Conservation (phyloP, 495 filamentous ascomycete genomes). For the Hypoxylon rickii region DNA sequence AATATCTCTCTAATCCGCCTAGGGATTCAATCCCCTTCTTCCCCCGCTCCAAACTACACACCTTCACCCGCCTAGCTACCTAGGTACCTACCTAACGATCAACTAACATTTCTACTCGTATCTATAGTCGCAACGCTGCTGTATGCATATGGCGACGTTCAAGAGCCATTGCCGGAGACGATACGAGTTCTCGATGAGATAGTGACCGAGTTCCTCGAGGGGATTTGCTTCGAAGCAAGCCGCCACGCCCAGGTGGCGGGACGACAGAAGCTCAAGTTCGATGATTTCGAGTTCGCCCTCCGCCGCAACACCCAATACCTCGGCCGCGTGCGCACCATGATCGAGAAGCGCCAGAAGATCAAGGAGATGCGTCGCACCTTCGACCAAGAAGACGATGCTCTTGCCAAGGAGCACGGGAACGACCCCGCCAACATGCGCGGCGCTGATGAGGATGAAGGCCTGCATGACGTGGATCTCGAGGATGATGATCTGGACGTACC, state of each 20-base stretch:
- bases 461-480: slow-evolving; percentile 29
- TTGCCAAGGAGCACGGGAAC: slow-evolving; percentile 38
- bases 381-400: slow-evolving; percentile 46
- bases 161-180: slow-evolving; percentile 75
- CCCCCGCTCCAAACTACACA: background rate
- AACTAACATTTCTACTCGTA: background rate
- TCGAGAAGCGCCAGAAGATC: slow-evolving; percentile 79
- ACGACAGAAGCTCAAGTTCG: slow-evolving; percentile 94
- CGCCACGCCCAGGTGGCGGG: slow-evolving; percentile 78
- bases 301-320: slow-evolving; percentile 82
- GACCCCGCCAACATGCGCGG: slow-evolving; percentile 1
- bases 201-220: slow-evolving; percentile 86
- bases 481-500: slow-evolving; percentile 29
- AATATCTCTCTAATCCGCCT: slow-evolving; percentile 28
- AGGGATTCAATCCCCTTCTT: background rate
- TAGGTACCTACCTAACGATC: slow-evolving; percentile 5
- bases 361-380: slow-evolving; percentile 76
- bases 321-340: slow-evolving; percentile 84
- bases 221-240: slow-evolving; percentile 86
- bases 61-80: background rate
- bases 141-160: slow-evolving; percentile 81
- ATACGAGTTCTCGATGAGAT: slow-evolving; percentile 91
- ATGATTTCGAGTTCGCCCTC: slow-evolving; percentile 94
- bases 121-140: slow-evolving; percentile 76
- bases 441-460: slow-evolving; percentile 9